Evolutionary conservation across 139 green algal genomes (phyloP).

Genomic region (Raphidocelis subcapitata): DNA sequence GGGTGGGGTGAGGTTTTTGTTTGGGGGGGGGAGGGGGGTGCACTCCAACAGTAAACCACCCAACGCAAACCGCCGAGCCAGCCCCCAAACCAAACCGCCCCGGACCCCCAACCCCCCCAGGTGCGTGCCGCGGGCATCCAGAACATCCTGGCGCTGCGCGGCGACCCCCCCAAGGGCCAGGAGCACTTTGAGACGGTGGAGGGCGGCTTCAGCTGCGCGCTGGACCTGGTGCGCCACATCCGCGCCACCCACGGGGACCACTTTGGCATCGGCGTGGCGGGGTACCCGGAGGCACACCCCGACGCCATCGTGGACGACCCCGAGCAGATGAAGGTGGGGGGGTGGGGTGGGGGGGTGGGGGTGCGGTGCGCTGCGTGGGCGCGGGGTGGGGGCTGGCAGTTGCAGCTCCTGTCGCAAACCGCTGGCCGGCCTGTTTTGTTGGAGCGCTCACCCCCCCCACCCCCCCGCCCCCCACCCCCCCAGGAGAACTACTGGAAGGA

Average conservation of each 20-base stretch:
- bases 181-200: constrained; percentile 87
- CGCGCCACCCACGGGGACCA: constrained; percentile 82
- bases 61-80: too few relatives aligned
- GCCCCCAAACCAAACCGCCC: too few relatives aligned
- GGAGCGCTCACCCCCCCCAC: too few relatives aligned
- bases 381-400: too few relatives aligned
- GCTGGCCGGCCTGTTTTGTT: too few relatives aligned
- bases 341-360: too few relatives aligned
- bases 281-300: constrained; percentile 96
- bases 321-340: constrained; percentile 51
- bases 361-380: too few relatives aligned
- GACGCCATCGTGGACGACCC: constrained; percentile 87
- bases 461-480: too few relatives aligned
- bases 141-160: constrained; percentile 95
- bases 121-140: constrained; percentile 83
- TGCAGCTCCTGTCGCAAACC: too few relatives aligned
- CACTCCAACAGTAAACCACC: too few relatives aligned
- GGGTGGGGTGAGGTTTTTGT: too few relatives aligned
- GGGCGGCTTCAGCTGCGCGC: constrained; percentile 89
- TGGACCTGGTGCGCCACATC: constrained; percentile 97
- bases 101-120: constrained; percentile 30
- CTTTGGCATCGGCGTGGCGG: constrained; percentile 94
- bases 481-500: constrained; percentile 85
- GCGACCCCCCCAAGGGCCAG: constrained; percentile 94
- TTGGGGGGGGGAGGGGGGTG: too few relatives aligned